Evolutionary conservation across 768 basidiomycete species (phyloP).

Genomic region (Psilocybe cyanescens): DNA sequence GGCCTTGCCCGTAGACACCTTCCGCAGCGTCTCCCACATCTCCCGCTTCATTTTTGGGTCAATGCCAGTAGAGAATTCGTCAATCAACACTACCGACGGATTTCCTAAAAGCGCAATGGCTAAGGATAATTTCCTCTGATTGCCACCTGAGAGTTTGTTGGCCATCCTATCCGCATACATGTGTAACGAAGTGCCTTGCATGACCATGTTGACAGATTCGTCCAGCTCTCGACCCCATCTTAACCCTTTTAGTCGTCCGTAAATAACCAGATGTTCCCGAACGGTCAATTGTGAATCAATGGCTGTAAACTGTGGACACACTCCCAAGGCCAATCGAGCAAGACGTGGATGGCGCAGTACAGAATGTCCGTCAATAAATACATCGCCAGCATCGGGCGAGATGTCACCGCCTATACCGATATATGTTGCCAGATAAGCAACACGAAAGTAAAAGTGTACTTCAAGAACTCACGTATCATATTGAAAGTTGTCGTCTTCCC

Average conservation of each 20-base stretch:
- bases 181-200: slow-evolving; percentile 60
- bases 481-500: slow-evolving; percentile 86
- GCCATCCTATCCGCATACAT: slow-evolving; percentile 75
- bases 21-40: slow-evolving; percentile 77
- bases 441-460: background rate
- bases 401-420: slow-evolving; percentile 62
- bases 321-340: slow-evolving; percentile 72
- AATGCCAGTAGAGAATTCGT: slow-evolving; percentile 83
- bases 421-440: background rate
- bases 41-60: slow-evolving; percentile 85
- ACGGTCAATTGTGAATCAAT: slow-evolving; percentile 81
- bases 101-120: slow-evolving; percentile 80
- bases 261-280: slow-evolving; percentile 73
- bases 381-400: slow-evolving; percentile 68
- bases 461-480: slow-evolving; percentile 62
- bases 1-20: slow-evolving; percentile 67
- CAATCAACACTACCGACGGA: slow-evolving; percentile 76
- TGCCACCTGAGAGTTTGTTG: slow-evolving; percentile 76
- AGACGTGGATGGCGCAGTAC: slow-evolving; percentile 61
- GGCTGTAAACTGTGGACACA: slow-evolving; percentile 86
- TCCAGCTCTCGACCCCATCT: slow-evolving; percentile 48
- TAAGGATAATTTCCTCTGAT: slow-evolving; percentile 75
- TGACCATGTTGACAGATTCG: slow-evolving; percentile 56
- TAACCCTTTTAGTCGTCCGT: slow-evolving; percentile 81
- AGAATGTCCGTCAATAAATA: slow-evolving; percentile 67